These are phyloP conservation scores for Eragrostis nindensis DNA, from an alignment of 176 grass and related monocot genomes.

Conservation along the genomic window DNA sequence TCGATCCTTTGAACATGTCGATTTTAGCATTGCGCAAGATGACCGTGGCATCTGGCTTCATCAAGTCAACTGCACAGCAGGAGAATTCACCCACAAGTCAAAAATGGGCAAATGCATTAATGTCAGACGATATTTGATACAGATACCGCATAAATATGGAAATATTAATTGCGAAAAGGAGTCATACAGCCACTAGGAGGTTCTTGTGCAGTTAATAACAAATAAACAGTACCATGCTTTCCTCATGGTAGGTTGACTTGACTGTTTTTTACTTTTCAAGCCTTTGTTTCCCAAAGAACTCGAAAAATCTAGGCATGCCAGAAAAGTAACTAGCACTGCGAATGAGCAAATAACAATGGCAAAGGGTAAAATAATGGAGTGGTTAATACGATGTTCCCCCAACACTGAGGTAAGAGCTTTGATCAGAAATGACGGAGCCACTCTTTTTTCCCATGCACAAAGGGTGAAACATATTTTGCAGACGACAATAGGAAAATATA, in stretches of 20 bases:
- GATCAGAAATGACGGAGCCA: neutral
- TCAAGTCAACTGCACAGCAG: constrained; percentile 59
- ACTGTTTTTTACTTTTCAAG: neutral
- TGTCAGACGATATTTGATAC: neutral
- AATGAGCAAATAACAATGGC: neutral
- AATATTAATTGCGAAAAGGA: constrained; percentile 1
- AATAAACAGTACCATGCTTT: neutral
- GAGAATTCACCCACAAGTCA: constrained; percentile 12
- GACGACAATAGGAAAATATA: too few relatives aligned
- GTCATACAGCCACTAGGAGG: neutral
- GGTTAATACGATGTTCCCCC: neutral
- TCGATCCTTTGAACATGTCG: constrained; percentile 92
- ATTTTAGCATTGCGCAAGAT: constrained; percentile 90
- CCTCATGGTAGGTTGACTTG: neutral
- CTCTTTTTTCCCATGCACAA: neutral
- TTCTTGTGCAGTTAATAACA: neutral
- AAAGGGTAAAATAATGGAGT: neutral
- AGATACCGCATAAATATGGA: neutral
- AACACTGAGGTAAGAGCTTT: neutral
- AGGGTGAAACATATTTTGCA: neutral
- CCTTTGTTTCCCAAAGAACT: neutral
- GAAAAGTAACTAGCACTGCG: neutral
- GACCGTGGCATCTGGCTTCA: constrained; percentile 67
- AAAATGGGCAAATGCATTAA: neutral
- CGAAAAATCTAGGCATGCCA: neutral